Conservation (phyloP, 805 yeast species). For the Zygosaccharomyces bisporus region DNA sequence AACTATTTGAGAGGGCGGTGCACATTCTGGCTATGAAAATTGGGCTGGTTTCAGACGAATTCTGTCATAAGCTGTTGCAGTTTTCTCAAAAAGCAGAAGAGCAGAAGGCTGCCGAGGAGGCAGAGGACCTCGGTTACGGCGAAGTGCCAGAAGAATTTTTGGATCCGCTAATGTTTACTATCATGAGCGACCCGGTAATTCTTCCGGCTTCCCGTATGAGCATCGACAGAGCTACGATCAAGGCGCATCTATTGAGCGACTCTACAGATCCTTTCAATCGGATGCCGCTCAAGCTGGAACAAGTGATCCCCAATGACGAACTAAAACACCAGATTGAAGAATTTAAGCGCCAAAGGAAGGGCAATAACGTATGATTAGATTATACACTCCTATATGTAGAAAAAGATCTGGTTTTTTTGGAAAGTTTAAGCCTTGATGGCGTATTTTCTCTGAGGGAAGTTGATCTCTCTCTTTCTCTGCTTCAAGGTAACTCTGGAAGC, state of each 20-base stretch:
- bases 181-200: slow-evolving; percentile 96
- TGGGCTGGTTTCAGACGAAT: slow-evolving; percentile 51
- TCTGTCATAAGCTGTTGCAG: slow-evolving; percentile 46
- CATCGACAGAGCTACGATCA: slow-evolving; percentile 87
- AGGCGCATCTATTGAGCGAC: slow-evolving; percentile 89
- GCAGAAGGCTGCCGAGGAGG: slow-evolving; percentile 60
- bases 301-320: slow-evolving; percentile 74
- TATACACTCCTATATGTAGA: slow-evolving; percentile 22
- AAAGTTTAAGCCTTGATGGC: slow-evolving; percentile 90
- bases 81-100: slow-evolving; percentile 67
- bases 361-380: slow-evolving; percentile 25
- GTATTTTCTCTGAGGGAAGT: slow-evolving; percentile 98
- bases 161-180: slow-evolving; percentile 93
- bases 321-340: slow-evolving; percentile 57
- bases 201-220: slow-evolving; percentile 81
- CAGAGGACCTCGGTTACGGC: slow-evolving; percentile 82
- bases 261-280: slow-evolving; percentile 97
- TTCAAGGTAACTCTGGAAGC: slow-evolving; percentile 76
- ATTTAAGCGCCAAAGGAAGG: slow-evolving; percentile 48
- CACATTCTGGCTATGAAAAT: slow-evolving; percentile 54
- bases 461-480: slow-evolving; percentile 86
- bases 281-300: slow-evolving; percentile 83
- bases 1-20: slow-evolving; percentile 66
- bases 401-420: slow-evolving; percentile 7
- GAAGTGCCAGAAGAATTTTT: slow-evolving; percentile 95